Evolutionary conservation across 306 rosid species (phyloP).

Genomic region (Prunus dulcis): DNA sequence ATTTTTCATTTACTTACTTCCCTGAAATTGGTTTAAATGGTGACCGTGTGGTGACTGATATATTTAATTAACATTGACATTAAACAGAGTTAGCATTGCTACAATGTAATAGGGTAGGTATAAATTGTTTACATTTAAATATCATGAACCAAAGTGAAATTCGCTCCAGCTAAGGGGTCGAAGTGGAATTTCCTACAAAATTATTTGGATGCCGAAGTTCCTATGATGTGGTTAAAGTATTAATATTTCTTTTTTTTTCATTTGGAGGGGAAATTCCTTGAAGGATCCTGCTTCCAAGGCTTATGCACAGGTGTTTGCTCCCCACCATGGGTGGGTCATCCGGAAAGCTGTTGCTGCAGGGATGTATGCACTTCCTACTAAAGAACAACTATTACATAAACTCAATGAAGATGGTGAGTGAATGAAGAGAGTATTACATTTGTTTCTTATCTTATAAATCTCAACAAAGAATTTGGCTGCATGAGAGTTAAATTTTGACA

Average conservation of each 20-base stretch:
- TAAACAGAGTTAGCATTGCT: background rate
- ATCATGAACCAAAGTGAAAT: background rate
- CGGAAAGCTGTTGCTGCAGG: conserved; percentile 90
- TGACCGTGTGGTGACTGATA: background rate
- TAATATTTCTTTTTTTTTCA: conserved; percentile 18
- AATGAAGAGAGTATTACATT: conserved; percentile 8
- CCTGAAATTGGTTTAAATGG: background rate
- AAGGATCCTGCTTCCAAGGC: conserved; percentile 89
- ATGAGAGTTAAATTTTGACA: background rate
- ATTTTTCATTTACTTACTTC: background rate
- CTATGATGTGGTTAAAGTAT: background rate
- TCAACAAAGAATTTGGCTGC: background rate
- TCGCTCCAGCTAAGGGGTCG: background rate
- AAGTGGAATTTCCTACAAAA: background rate
- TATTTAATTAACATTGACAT: background rate
- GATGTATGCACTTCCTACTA: conserved; percentile 86
- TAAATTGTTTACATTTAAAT: background rate
- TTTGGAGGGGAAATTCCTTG: conserved; percentile 72
- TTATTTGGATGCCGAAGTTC: background rate
- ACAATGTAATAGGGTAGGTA: background rate
- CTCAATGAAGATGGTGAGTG: conserved; percentile 89
- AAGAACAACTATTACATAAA: conserved; percentile 55
- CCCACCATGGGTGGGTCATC: conserved; percentile 88
- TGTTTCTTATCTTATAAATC: conserved; percentile 9
- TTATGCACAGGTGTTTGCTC: conserved; percentile 72